Evolutionary conservation across 2,329 filamentous ascomycete genomes (phyloP).

Genomic region (Sporothrix brunneoviolacea): DNA sequence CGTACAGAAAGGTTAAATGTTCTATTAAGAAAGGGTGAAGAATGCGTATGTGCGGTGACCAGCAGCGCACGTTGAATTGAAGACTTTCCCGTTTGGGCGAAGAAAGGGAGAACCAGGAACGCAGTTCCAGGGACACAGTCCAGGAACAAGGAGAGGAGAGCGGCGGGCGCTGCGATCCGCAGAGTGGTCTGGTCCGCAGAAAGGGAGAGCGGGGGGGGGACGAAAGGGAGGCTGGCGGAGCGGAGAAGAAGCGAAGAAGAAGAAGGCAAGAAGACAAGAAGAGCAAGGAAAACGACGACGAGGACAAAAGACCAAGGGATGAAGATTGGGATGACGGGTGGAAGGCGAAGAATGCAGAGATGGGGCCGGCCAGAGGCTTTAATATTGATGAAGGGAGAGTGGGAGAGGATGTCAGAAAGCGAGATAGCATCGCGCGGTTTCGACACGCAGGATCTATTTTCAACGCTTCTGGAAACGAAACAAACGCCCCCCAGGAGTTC

Average conservation of each 20-base stretch:
- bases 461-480: conserved; percentile 6
- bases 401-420: neutral
- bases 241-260: neutral
- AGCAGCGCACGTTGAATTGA: conserved; percentile 7
- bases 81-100: neutral
- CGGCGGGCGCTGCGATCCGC: conserved; percentile 1
- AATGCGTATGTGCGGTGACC: conserved; percentile 13
- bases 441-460: neutral
- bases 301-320: conserved; percentile 2
- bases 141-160: neutral
- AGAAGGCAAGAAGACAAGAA: neutral
- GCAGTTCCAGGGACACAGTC: too few species aligned
- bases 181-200: neutral
- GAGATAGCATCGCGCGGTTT: neutral
- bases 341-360: neutral
- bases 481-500: too few species aligned
- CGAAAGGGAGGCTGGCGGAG: too few species aligned
- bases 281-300: neutral
- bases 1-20: too few species aligned
- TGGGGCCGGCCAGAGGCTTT: neutral
- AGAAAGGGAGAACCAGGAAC: neutral
- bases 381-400: neutral
- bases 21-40: too few species aligned
- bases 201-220: conserved; percentile 1
- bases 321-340: neutral